Conservation (phyloP, 2,329 filamentous ascomycete species). For the Scedosporium boydii region DNA sequence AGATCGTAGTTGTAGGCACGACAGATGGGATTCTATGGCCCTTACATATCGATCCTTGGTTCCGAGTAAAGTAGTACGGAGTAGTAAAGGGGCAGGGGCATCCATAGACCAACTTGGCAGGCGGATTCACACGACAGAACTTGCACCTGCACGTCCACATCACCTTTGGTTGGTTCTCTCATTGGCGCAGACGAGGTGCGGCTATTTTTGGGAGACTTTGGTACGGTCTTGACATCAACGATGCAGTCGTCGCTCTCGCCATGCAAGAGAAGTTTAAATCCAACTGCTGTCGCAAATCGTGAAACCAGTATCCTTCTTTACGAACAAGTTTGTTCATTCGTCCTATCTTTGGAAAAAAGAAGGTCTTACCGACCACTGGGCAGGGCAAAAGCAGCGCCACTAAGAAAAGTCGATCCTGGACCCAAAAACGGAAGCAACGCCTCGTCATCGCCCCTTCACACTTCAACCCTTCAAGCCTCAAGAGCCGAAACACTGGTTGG, state of each 20-base stretch:
- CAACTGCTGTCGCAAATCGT: background rate
- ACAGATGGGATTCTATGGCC: background rate
- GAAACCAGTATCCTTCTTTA: background rate
- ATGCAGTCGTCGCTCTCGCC: background rate
- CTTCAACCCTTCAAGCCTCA: background rate
- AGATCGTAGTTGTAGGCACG: background rate
- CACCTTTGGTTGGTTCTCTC: background rate
- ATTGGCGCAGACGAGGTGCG: background rate
- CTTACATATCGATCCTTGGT: background rate
- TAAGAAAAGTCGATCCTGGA: background rate
- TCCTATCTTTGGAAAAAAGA: background rate
- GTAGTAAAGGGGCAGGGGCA: background rate
- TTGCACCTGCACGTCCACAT: background rate
- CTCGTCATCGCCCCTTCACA: constrained; percentile 8
- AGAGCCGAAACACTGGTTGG: background rate
- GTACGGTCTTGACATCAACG: no score
- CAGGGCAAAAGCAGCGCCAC: constrained; percentile 2
- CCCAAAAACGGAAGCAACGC: constrained; percentile 3
- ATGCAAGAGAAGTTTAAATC: background rate
- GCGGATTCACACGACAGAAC: background rate
- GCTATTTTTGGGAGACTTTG: background rate
- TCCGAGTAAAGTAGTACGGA: background rate
- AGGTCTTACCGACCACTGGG: background rate
- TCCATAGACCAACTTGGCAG: background rate
- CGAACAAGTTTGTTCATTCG: background rate